phyloP scores from a whole-genome alignment of 2,329 filamentous ascomycete genomes.

The Endothia cerciana region DNA sequence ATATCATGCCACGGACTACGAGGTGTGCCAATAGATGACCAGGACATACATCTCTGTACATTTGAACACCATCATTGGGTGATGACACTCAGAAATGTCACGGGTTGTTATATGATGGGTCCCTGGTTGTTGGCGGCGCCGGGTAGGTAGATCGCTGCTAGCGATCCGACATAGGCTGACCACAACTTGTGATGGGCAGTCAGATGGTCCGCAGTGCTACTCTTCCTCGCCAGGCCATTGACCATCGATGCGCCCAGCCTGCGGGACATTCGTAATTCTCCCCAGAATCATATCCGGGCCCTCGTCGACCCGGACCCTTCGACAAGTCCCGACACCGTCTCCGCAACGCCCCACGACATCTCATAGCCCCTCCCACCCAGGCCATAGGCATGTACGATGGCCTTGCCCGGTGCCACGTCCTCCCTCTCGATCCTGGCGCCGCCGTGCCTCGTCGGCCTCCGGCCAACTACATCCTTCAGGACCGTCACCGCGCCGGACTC shows the following conservation, averaged over 20 bases:
- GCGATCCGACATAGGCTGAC: no score
- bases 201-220: no score
- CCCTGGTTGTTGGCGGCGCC: no score
- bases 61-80: neutral
- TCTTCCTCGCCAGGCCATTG: neutral
- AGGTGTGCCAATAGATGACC: neutral
- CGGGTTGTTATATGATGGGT: no score
- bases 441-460: conserved; percentile 36
- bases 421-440: conserved; percentile 50
- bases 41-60: neutral
- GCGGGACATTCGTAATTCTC: neutral
- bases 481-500: conserved; percentile 32
- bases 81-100: no score
- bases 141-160: no score
- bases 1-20: neutral
- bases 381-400: conserved; percentile 53
- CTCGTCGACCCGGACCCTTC: conserved; percentile 30
- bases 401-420: conserved; percentile 33
- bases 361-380: conserved; percentile 54
- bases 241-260: neutral
- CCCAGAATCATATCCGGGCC: conserved; percentile 20
- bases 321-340: conserved; percentile 44
- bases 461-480: conserved; percentile 37
- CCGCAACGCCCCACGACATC: conserved; percentile 52
- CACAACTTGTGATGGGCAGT: no score